Conservation (phyloP, 2,329 filamentous ascomycete genomes). For the Gremmenia infestans region DNA sequence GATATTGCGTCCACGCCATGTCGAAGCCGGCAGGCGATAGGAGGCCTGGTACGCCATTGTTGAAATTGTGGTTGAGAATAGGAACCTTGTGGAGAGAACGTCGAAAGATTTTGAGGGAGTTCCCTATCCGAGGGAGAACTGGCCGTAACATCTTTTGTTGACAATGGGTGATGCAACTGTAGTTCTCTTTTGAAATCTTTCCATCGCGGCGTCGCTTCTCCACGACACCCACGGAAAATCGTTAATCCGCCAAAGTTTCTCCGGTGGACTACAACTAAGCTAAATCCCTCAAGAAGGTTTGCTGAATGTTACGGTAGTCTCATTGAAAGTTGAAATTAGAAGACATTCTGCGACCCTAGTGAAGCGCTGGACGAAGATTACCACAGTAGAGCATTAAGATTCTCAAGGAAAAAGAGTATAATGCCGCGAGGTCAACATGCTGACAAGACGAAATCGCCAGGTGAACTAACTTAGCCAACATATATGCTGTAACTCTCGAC, state of each 20-base stretch:
- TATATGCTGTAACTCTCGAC: slow-evolving; percentile 63
- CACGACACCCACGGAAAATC: neutral
- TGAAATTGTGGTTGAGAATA: slow-evolving; percentile 42
- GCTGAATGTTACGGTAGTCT: slow-evolving; percentile 12
- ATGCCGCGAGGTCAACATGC: slow-evolving; percentile 56
- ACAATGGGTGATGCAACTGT: slow-evolving; percentile 4
- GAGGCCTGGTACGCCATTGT: slow-evolving; percentile 59
- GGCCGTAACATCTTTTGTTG: slow-evolving; percentile 30
- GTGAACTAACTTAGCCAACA: slow-evolving; percentile 9
- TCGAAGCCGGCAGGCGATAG: slow-evolving; percentile 65
- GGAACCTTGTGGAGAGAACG: slow-evolving; percentile 46
- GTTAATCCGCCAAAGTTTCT: neutral
- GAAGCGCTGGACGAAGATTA: slow-evolving; percentile 38
- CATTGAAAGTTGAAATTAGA: slow-evolving; percentile 7
- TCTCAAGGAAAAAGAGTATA: slow-evolving; percentile 57
- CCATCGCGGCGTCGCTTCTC: neutral
- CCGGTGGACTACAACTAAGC: neutral
- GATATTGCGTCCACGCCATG: slow-evolving; percentile 79
- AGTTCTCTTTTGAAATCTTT: slow-evolving; percentile 10
- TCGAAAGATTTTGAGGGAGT: slow-evolving; percentile 20
- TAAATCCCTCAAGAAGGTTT: neutral
- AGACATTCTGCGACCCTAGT: slow-evolving; percentile 9
- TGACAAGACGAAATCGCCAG: neutral
- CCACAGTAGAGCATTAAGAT: slow-evolving; percentile 52
- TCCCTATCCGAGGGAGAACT: slow-evolving; percentile 26